These are phyloP conservation scores for Lizonia empirigonia DNA, from an alignment of 2,329 filamentous ascomycete species.

Conservation along the genomic window DNA sequence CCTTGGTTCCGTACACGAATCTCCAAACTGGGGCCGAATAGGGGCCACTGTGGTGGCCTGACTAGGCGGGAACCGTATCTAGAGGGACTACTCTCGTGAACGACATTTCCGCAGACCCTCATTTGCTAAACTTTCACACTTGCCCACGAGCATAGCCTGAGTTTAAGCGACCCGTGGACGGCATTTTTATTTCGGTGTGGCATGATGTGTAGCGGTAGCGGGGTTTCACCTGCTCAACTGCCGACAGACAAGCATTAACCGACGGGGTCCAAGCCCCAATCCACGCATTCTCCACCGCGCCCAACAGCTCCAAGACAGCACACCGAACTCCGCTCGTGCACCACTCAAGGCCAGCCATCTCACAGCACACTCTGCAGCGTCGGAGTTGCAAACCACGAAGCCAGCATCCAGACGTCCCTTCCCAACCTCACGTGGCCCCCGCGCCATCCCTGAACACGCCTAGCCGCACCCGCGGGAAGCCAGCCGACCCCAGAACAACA, in stretches of 20 bases:
- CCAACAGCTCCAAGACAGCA: neutral
- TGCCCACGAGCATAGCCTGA: no score
- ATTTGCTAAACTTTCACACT: no score
- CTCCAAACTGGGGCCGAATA: neutral
- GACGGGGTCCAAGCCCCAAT: neutral
- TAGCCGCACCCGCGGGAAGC: constrained; percentile 7
- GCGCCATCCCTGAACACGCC: neutral
- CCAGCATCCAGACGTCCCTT: constrained; percentile 4
- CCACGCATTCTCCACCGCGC: neutral
- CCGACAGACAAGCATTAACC: no score
- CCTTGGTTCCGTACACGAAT: neutral
- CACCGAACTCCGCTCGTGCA: constrained; percentile 9
- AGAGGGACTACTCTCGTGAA: no score
- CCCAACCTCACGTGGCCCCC: constrained; percentile 4
- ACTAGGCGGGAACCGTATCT: neutral
- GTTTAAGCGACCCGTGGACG: no score
- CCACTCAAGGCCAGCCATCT: neutral
- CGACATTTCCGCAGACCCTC: no score
- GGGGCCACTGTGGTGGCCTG: neutral
- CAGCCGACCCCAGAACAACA: constrained; percentile 15
- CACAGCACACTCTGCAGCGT: neutral
- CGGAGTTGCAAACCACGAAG: neutral
- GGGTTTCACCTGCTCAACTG: no score
- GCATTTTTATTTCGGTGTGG: no score
- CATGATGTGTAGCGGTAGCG: no score